A percentile compares a stretch with the other conserved stretches of the same genome.
Evolutionary conservation across 2,329 filamentous ascomycete species (phyloP).

Genomic region (Cercospora sp.): DNA sequence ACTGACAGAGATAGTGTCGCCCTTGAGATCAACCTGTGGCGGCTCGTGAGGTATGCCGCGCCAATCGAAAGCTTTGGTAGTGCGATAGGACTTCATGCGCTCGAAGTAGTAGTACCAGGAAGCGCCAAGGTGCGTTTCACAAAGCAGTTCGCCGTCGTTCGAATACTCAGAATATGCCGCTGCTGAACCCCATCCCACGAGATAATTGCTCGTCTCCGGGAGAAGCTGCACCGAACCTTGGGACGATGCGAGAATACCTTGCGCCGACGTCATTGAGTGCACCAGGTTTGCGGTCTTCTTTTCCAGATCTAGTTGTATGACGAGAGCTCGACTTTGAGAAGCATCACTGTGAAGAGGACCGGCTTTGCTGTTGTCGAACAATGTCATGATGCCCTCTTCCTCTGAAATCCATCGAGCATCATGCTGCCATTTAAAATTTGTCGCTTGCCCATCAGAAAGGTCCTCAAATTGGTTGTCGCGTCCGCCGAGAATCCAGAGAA

Average conservation of each 20-base stretch:
- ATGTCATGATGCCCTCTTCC: conserved; percentile 35
- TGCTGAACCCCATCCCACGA: conserved; percentile 60
- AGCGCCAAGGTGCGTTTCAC: conserved; percentile 48
- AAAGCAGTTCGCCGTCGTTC: conserved; percentile 43
- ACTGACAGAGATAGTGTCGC: conserved; percentile 50
- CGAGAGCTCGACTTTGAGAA: conserved; percentile 44
- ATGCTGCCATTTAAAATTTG: conserved; percentile 55
- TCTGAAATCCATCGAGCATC: conserved; percentile 51
- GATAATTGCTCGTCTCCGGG: conserved; percentile 45
- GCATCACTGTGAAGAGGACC: conserved; percentile 45
- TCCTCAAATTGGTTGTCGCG: conserved; percentile 47
- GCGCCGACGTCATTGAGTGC: conserved; percentile 47
- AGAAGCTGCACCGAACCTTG: conserved; percentile 57
- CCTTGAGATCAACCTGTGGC: conserved; percentile 29
- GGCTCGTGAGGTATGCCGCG: conserved; percentile 30
- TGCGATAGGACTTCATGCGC: conserved; percentile 42
- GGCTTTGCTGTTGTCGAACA: conserved; percentile 55
- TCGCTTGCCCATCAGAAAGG: conserved; percentile 47
- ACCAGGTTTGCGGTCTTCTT: conserved; percentile 49
- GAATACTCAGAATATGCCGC: conserved; percentile 53
- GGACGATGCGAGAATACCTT: conserved; percentile 48
- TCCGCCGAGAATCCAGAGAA: conserved; percentile 57
- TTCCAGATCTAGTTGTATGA: conserved; percentile 41
- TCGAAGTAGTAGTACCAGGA: conserved; percentile 34
- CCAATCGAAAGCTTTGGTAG: conserved; percentile 40